Percentiles rank a stretch among this genome's conserved stretches.
phyloP scores from a whole-genome alignment of 2,329 filamentous ascomycete species.

The Alternaria arborescens region DNA sequence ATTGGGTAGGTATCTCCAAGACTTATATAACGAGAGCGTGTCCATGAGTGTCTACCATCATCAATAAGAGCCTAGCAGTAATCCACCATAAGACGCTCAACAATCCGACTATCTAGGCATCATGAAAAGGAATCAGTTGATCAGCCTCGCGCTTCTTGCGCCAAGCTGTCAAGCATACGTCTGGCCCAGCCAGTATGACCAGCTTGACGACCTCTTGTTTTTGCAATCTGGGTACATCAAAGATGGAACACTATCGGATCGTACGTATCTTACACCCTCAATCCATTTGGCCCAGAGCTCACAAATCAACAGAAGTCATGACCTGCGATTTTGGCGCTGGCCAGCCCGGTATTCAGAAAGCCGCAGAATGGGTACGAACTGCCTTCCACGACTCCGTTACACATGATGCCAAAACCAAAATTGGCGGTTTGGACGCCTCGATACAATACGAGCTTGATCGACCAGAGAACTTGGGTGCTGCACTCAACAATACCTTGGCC shows the following conservation, averaged over 20 bases:
- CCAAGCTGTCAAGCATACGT: constrained; percentile 16
- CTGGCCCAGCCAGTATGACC: constrained; percentile 19
- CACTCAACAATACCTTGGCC: constrained; percentile 45
- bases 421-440: constrained; percentile 48
- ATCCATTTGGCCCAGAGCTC: neutral
- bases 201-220: constrained; percentile 15
- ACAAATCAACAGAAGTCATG: constrained; percentile 17
- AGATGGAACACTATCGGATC: constrained; percentile 11
- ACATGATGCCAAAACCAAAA: constrained; percentile 35
- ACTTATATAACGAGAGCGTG: neutral
- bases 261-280: neutral
- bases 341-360: constrained; percentile 32
- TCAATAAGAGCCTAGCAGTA: neutral
- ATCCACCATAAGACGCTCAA: neutral
- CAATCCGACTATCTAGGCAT: neutral
- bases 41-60: neutral
- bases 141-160: constrained; percentile 10
- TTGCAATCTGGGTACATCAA: constrained; percentile 9
- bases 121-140: constrained; percentile 3
- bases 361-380: constrained; percentile 43
- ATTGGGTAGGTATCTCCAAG: neutral
- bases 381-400: constrained; percentile 50
- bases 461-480: constrained; percentile 41
- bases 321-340: constrained; percentile 26
- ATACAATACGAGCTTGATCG: constrained; percentile 45